Percentiles rank a stretch among this genome's conserved stretches.
These are phyloP conservation scores for Elsinoe perseae DNA, from an alignment of 2,329 filamentous ascomycete genomes.

Conservation along the genomic window DNA sequence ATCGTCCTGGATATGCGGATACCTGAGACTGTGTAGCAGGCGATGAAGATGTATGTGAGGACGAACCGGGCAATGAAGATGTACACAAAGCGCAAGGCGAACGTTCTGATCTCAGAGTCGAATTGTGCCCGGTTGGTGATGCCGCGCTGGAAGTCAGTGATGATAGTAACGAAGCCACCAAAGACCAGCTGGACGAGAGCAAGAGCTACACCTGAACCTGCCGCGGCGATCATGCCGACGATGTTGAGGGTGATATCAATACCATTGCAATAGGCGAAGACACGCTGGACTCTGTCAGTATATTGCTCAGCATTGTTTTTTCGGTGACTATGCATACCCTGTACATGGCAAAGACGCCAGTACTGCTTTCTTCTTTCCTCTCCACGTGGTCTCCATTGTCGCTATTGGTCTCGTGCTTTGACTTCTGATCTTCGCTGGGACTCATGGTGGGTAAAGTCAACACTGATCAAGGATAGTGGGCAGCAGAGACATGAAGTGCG, in stretches of 20 bases:
- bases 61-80: slow-evolving; percentile 58
- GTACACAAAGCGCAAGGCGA: slow-evolving; percentile 56
- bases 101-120: slow-evolving; percentile 2
- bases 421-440: background rate
- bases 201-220: slow-evolving; percentile 35
- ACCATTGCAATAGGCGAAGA: slow-evolving; percentile 18
- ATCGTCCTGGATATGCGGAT: slow-evolving; percentile 42
- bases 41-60: slow-evolving; percentile 48
- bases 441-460: background rate
- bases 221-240: slow-evolving; percentile 26
- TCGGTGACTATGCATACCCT: background rate
- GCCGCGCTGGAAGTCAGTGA: slow-evolving; percentile 32
- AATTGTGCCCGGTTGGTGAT: background rate
- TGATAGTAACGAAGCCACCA: slow-evolving; percentile 38
- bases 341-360: background rate
- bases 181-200: slow-evolving; percentile 43
- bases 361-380: background rate
- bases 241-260: slow-evolving; percentile 18
- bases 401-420: background rate
- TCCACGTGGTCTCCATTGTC: background rate
- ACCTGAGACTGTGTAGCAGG: slow-evolving; percentile 39
- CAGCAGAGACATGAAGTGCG: background rate
- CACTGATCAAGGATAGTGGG: background rate
- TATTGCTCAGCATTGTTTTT: background rate
- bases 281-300: slow-evolving; percentile 14